Percentiles rank a stretch among this genome's conserved stretches.
phyloP scores from a whole-genome alignment of 805 yeast species.

The Crinitomyces ghanaensis region DNA sequence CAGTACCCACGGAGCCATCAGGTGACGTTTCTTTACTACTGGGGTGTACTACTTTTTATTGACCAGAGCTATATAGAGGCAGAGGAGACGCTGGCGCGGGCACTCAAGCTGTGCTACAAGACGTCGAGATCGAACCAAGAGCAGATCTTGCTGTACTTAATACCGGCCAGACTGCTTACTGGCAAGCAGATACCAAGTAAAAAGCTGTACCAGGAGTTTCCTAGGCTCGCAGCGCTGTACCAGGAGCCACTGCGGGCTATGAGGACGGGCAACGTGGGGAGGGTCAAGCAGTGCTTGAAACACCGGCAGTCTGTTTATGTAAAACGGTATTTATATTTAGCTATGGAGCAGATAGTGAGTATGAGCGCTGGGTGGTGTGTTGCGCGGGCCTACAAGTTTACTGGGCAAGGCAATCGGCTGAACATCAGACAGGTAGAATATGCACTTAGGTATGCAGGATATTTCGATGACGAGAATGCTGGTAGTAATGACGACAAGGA shows the following conservation, averaged over 20 bases:
- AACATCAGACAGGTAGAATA: conserved; percentile 32
- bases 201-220: conserved; percentile 31
- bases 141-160: conserved; percentile 42
- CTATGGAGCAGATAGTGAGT: conserved; percentile 41
- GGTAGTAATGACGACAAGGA: conserved; percentile 2
- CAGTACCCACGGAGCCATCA: conserved; percentile 39
- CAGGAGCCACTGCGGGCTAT: conserved; percentile 39
- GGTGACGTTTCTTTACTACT: conserved; percentile 55
- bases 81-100: conserved; percentile 39
- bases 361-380: no score
- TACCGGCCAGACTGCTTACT: conserved; percentile 51
- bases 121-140: conserved; percentile 27
- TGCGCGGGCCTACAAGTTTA: conserved; percentile 33
- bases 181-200: conserved; percentile 34
- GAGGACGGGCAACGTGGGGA: conserved; percentile 42
- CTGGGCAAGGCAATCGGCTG: conserved; percentile 24
- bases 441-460: conserved; percentile 30
- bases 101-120: conserved; percentile 30
- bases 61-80: conserved; percentile 48
- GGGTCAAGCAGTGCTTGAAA: conserved; percentile 36
- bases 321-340: conserved; percentile 47
- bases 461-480: conserved; percentile 8
- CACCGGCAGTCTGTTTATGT: conserved; percentile 42
- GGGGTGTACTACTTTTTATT: conserved; percentile 55
- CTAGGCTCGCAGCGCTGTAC: conserved; percentile 34